phyloP scores from a whole-genome alignment of 2,329 filamentous ascomycete species.

The Cryphonectria parasitica region DNA sequence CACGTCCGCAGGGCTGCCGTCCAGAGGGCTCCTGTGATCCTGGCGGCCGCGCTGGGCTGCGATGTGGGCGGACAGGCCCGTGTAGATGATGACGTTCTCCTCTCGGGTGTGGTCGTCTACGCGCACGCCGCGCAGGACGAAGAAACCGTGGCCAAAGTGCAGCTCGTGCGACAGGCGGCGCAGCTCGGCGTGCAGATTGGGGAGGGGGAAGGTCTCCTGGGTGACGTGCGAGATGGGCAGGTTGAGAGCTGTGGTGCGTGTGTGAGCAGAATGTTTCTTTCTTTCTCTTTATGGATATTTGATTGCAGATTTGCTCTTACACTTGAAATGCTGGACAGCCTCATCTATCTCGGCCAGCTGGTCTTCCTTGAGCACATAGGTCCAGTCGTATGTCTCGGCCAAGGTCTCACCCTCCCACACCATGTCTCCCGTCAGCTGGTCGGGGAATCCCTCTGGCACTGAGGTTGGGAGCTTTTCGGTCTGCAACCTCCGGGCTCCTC shows the following conservation, averaged over 20 bases:
- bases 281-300: neutral
- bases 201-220: constrained; percentile 59
- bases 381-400: constrained; percentile 55
- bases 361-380: constrained; percentile 49
- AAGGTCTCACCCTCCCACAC: constrained; percentile 62
- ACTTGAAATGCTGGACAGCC: constrained; percentile 48
- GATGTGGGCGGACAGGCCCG: constrained; percentile 63
- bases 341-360: constrained; percentile 55
- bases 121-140: constrained; percentile 61
- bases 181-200: constrained; percentile 52
- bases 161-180: constrained; percentile 57
- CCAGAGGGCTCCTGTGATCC: constrained; percentile 45
- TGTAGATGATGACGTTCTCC: constrained; percentile 63
- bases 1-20: constrained; percentile 53
- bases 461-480: constrained; percentile 44
- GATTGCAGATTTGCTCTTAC: constrained; percentile 34
- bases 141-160: constrained; percentile 63
- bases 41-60: constrained; percentile 57
- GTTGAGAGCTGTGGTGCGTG: constrained; percentile 37
- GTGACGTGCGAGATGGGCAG: constrained; percentile 47
- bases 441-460: constrained; percentile 56
- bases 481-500: constrained; percentile 49
- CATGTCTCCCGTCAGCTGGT: constrained; percentile 50
- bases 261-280: constrained; percentile 11
- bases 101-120: constrained; percentile 56